Conservation (phyloP, 768 basidiomycete genomes). For the Naganishia friedmannii region DNA sequence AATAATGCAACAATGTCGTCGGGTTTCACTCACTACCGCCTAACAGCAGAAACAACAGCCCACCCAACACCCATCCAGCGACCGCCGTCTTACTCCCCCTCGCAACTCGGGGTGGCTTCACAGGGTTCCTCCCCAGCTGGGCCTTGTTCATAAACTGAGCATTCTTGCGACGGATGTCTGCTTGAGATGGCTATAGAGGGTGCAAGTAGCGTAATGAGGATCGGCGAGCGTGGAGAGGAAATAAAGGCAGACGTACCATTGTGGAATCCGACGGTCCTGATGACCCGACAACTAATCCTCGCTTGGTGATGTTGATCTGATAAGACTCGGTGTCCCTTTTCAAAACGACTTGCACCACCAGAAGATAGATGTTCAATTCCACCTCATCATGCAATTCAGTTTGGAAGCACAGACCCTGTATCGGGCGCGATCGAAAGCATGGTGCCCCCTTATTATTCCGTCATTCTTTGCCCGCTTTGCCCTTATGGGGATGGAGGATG, state of each 20-base stretch:
- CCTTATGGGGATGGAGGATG: neutral
- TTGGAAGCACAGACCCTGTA: no score
- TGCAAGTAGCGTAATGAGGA: neutral
- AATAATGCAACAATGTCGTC: no score
- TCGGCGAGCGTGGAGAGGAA: neutral
- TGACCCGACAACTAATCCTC: neutral
- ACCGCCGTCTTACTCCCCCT: slow-evolving; percentile 15
- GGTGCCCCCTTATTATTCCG: neutral
- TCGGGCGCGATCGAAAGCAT: neutral
- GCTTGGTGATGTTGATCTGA: neutral
- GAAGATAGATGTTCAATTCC: neutral
- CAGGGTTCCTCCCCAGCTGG: slow-evolving; percentile 18
- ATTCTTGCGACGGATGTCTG: slow-evolving; percentile 32
- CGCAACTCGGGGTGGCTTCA: slow-evolving; percentile 18
- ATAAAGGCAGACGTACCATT: neutral
- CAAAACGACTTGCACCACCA: no score
- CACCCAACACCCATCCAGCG: slow-evolving; percentile 21
- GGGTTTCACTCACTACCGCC: slow-evolving; percentile 34
- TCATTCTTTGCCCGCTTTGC: neutral
- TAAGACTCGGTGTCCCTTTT: no score
- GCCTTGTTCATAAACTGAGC: slow-evolving; percentile 28
- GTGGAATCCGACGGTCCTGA: neutral
- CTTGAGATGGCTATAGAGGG: slow-evolving; percentile 27
- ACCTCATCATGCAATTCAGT: neutral
- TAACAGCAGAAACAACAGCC: slow-evolving; percentile 25